Evolutionary conservation across 1,284 basidiomycete genomes (phyloP), one percentile per base, ranked within the genome.

Genomic region (Phylloporus sp.): DNA sequence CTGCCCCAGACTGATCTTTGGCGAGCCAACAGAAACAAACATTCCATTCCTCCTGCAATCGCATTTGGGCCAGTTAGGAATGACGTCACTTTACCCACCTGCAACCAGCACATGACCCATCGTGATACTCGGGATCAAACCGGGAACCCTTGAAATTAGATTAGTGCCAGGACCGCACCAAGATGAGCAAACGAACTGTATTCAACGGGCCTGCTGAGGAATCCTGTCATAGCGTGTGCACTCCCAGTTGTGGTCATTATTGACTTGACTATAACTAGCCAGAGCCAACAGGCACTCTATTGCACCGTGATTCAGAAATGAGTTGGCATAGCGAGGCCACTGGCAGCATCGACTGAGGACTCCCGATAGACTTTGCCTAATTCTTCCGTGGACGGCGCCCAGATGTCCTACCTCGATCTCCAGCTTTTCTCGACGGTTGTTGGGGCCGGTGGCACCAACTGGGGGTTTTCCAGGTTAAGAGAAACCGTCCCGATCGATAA

Each of bases 341-440:
- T 63, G 26, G 59, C 42, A 17, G 53, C 39, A 28, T 70, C 61
- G 8, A 62, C n/a, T 20, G 68, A 72, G 47, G 40, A 42, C 40
- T 68, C 68, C 13, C 67, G 70, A 34, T 68, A 58, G 12, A 74
- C 69, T 37, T 58, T 52, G 12, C 56, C 60, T 29, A 57, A 63
- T 52, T n/a, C 64, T 20, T 49, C 49, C 4, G 28, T 15, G 13
- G 29, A 53, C 13, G 60, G 58, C 46, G 61, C 58, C 18, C 8
- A 56, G 10, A 60, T 63, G 29, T 56, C 66, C 22, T 70, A 55
- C 44, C 63, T 70, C 18, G 63, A 72, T 51, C 64, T 73, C 56
- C 63, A 63, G 15, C 44, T 74, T 7, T 60, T 54, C 10, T 52
- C 64, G 44, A 49, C 69, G 7, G 32, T 55, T 18, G n/a, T 44